These are phyloP conservation scores for Papiliotrema terrestris DNA, from an alignment of 1,284 basidiomycete genomes.

Conservation along the genomic window DNA sequence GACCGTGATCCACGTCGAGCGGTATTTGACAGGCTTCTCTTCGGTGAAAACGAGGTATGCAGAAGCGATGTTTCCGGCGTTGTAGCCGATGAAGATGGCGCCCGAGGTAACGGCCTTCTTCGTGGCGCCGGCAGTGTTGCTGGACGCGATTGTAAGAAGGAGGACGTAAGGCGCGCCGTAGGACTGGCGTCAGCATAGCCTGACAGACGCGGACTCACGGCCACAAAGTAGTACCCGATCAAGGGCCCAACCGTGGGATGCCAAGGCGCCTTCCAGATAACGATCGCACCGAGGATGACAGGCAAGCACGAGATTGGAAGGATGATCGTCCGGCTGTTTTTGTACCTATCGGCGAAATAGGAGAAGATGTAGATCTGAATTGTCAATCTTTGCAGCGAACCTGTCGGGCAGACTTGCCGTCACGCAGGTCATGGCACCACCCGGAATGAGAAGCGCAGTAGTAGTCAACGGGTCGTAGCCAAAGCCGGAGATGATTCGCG, in stretches of 20 bases:
- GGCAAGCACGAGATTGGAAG: slow-evolving; percentile 52
- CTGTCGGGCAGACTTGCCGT: slow-evolving; percentile 5
- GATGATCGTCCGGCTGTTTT: slow-evolving; percentile 48
- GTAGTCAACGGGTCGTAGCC: slow-evolving; percentile 51
- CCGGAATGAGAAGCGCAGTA: slow-evolving; percentile 50
- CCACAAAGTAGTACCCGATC: slow-evolving; percentile 52
- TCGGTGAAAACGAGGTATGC: slow-evolving; percentile 44
- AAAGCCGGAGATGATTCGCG: slow-evolving; percentile 50
- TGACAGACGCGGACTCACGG: slow-evolving; percentile 1
- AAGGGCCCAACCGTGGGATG: slow-evolving; percentile 49
- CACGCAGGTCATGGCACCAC: slow-evolving; percentile 50
- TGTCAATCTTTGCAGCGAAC: background rate
- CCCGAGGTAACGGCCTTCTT: slow-evolving; percentile 49
- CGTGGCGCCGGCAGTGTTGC: slow-evolving; percentile 52
- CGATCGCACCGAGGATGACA: slow-evolving; percentile 51
- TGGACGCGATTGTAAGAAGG: slow-evolving; percentile 50
- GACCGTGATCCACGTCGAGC: slow-evolving; percentile 52
- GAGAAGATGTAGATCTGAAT: slow-evolving; percentile 46
- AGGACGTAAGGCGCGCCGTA: slow-evolving; percentile 54
- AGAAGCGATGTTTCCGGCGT: slow-evolving; percentile 44
- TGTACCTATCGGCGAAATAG: slow-evolving; percentile 44
- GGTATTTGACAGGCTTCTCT: slow-evolving; percentile 47
- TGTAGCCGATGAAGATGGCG: slow-evolving; percentile 25
- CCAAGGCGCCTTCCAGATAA: slow-evolving; percentile 52
- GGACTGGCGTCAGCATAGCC: slow-evolving; percentile 15